phyloP scores from a whole-genome alignment of 129 eudicot species.

The Sambucus nigra region DNA sequence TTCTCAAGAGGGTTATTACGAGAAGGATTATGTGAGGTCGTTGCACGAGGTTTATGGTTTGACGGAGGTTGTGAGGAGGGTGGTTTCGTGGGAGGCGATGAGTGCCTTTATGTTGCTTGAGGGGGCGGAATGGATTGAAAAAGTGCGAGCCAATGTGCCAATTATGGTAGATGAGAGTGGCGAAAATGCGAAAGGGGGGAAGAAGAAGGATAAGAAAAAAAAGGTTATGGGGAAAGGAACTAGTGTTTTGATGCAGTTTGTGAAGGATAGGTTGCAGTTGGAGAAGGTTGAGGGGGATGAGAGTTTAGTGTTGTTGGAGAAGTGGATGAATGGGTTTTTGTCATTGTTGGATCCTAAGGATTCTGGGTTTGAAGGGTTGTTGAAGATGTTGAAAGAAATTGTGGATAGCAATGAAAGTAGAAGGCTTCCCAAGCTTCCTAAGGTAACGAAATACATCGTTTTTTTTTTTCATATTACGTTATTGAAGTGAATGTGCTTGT shows the following conservation, averaged over 20 bases:
- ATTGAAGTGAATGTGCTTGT: too few relatives aligned
- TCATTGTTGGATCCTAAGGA: conserved; percentile 42
- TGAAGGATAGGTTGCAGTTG: conserved; percentile 40
- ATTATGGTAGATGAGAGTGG: conserved; percentile 1
- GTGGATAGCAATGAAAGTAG: conserved; percentile 89
- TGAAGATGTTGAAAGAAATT: conserved; percentile 63
- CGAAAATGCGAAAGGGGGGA: conserved; percentile 27
- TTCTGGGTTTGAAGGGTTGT: conserved; percentile 29
- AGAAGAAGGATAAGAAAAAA: conserved; percentile 57
- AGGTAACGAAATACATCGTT: conserved; percentile 35
- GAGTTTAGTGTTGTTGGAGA: conserved; percentile 21
- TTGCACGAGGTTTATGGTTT: conserved; percentile 34
- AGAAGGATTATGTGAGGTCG: conserved; percentile 27
- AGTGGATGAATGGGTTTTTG: conserved; percentile 28
- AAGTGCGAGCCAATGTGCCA: not conserved
- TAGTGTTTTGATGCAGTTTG: conserved; percentile 41
- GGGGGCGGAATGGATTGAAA: conserved; percentile 23
- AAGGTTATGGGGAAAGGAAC: conserved; percentile 87
- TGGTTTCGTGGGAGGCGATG: conserved; percentile 59
- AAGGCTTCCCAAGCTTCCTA: conserved; percentile 90
- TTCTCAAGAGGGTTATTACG: conserved; percentile 14
- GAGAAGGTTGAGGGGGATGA: conserved; percentile 14
- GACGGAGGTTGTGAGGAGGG: conserved; percentile 30
- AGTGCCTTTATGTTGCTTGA: conserved; percentile 51
- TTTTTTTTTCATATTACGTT: too few relatives aligned